Conservation (phyloP, 345 rosid species). For the Nasturtium officinale region DNA sequence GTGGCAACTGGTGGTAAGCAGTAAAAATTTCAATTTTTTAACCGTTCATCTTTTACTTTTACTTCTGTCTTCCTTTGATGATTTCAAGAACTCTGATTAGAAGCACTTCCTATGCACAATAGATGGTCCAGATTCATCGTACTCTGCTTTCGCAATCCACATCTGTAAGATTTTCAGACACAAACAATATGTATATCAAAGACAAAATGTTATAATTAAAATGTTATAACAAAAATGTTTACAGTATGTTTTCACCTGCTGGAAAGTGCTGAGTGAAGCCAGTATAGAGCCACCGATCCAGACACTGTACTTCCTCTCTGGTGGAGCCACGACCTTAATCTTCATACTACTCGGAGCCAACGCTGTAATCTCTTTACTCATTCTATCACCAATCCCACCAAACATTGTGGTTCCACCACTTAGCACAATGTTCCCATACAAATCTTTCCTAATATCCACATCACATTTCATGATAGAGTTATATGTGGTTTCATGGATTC, state of each 20-base stretch:
- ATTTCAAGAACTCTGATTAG: slow-evolving; percentile 38
- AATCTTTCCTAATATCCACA: slow-evolving; percentile 70
- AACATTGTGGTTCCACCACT: slow-evolving; percentile 82
- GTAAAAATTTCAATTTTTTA: background rate
- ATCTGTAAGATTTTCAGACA: slow-evolving; percentile 41
- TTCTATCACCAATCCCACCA: slow-evolving; percentile 70
- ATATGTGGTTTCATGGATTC: slow-evolving; percentile 73
- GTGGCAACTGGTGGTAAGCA: background rate
- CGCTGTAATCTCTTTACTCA: slow-evolving; percentile 75
- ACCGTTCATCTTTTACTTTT: slow-evolving; percentile 8
- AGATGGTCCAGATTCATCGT: slow-evolving; percentile 68
- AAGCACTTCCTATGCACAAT: slow-evolving; percentile 76
- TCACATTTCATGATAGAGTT: slow-evolving; percentile 76
- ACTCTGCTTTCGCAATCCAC: slow-evolving; percentile 77
- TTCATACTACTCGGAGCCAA: slow-evolving; percentile 76
- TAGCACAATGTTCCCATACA: slow-evolving; percentile 71
- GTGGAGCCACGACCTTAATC: slow-evolving; percentile 78
- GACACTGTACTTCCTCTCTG: slow-evolving; percentile 75
- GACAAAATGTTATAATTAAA: background rate
- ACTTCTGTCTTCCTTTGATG: slow-evolving; percentile 7
- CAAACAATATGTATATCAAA: background rate
- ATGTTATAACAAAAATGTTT: background rate
- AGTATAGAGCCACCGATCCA: slow-evolving; percentile 78
- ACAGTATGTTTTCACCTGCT: slow-evolving; percentile 49
- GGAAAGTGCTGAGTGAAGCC: slow-evolving; percentile 78